phyloP scores from a whole-genome alignment of 2,329 filamentous ascomycete genomes.

The Rhinocladiella similis region DNA sequence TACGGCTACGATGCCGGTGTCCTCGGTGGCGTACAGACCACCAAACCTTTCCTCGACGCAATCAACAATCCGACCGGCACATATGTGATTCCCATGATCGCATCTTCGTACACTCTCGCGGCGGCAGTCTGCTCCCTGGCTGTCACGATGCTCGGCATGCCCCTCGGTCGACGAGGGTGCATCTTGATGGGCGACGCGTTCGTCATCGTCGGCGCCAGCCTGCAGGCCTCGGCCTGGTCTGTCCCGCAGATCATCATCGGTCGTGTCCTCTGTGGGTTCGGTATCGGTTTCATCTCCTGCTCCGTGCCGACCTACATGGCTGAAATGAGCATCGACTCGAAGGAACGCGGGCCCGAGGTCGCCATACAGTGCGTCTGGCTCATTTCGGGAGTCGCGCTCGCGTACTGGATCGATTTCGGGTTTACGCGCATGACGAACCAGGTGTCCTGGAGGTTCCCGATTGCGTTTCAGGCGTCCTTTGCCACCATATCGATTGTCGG shows the following conservation, averaged over 20 bases:
- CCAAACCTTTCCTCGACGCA: conserved; percentile 34
- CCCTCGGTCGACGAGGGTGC: conserved; percentile 32
- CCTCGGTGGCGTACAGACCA: conserved; percentile 35
- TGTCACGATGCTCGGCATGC: conserved; percentile 30
- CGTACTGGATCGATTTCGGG: conserved; percentile 36
- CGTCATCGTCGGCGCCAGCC: conserved; percentile 35
- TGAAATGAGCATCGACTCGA: conserved; percentile 33
- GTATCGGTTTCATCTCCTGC: conserved; percentile 36
- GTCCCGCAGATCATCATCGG: conserved; percentile 32
- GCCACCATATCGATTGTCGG: conserved; percentile 28
- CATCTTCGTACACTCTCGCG: conserved; percentile 29
- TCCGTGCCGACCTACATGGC: conserved; percentile 36
- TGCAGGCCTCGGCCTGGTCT: conserved; percentile 32
- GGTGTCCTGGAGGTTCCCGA: conserved; percentile 36
- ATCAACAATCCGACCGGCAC: conserved; percentile 29
- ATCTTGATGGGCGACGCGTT: conserved; percentile 30
- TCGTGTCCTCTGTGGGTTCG: conserved; percentile 35
- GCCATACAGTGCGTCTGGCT: conserved; percentile 33
- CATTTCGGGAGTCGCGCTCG: conserved; percentile 31
- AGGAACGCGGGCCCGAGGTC: conserved; percentile 32
- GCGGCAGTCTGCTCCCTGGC: conserved; percentile 32
- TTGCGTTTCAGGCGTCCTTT: conserved; percentile 34
- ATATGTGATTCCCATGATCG: conserved; percentile 33
- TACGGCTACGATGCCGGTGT: conserved; percentile 40
- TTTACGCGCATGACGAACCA: conserved; percentile 31